Evolutionary conservation across 495 filamentous ascomycete species (phyloP).

Genomic region (Lentithecium fluviatile): DNA sequence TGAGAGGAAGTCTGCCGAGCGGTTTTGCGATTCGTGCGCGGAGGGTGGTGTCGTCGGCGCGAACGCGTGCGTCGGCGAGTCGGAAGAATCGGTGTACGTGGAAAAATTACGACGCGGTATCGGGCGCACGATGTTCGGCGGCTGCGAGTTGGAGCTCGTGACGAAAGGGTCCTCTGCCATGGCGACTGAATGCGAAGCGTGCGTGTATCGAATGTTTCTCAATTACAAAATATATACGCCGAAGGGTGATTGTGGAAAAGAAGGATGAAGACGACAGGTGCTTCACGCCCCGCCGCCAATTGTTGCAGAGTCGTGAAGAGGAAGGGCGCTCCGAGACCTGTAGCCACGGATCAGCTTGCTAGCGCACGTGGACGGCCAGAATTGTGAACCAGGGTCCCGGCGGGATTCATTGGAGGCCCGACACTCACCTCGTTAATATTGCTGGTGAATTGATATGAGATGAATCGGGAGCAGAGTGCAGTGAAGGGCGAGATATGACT

Average conservation of each 20-base stretch:
- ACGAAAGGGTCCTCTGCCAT: constrained; percentile 29
- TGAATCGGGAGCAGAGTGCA: neutral
- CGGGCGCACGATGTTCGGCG: constrained; percentile 61
- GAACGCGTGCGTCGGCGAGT: constrained; percentile 14
- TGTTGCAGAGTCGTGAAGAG: constrained; percentile 6
- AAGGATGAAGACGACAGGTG: neutral
- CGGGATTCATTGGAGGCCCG: neutral
- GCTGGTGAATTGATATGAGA: neutral
- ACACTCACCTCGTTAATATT: constrained; percentile 6
- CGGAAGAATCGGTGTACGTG: constrained; percentile 51
- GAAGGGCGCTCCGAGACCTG: constrained; percentile 3
- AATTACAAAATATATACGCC: constrained; percentile 1
- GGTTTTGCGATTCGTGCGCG: neutral
- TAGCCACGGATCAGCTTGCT: neutral
- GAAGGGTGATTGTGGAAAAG: neutral
- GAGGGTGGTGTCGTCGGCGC: constrained; percentile 7
- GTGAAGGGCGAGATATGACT: constrained; percentile 8
- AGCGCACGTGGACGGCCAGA: constrained; percentile 29
- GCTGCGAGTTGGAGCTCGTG: constrained; percentile 8
- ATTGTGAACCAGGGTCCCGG: constrained; percentile 1
- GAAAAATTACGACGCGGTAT: constrained; percentile 72
- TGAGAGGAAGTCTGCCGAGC: constrained; percentile 31
- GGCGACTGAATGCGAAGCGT: neutral
- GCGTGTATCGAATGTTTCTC: neutral
- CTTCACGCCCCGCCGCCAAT: constrained; percentile 12